Percentiles rank a stretch among this genome's conserved stretches.
Conservation (phyloP, 1,139 yeast genomes). For the Pichia inconspicua region DNA sequence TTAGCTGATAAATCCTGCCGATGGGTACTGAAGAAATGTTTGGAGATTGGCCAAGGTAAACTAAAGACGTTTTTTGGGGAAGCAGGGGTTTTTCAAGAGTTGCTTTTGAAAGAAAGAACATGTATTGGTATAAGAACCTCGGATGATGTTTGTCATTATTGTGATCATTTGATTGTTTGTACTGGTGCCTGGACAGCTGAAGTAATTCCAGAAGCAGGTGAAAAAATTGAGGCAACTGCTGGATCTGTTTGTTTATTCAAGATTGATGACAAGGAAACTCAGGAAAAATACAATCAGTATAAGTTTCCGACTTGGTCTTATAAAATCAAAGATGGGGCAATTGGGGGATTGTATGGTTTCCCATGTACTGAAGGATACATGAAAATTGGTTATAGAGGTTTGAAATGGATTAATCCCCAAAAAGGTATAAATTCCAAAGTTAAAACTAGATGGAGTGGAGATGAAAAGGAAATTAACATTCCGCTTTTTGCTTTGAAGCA, state of each 20-base stretch:
- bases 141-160: no score
- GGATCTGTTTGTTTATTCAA: slow-evolving; percentile 25
- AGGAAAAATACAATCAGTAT: slow-evolving; percentile 12
- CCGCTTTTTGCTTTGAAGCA: slow-evolving; percentile 17
- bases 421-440: slow-evolving; percentile 15
- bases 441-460: slow-evolving; percentile 18
- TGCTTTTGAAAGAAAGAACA: background rate
- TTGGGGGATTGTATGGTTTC: slow-evolving; percentile 25
- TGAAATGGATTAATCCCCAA: slow-evolving; percentile 21
- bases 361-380: slow-evolving; percentile 20
- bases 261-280: slow-evolving; percentile 10
- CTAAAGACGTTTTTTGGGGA: slow-evolving; percentile 19
- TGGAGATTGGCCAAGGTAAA: slow-evolving; percentile 10
- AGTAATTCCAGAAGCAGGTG: slow-evolving; percentile 30
- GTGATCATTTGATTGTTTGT: slow-evolving; percentile 24
- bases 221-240: slow-evolving; percentile 31
- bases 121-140: background rate
- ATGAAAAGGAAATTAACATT: slow-evolving; percentile 12
- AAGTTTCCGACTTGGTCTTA: slow-evolving; percentile 23
- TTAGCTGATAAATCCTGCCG: slow-evolving; percentile 30
- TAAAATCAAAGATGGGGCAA: slow-evolving; percentile 18
- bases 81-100: slow-evolving; percentile 4
- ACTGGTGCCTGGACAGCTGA: slow-evolving; percentile 37
- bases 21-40: slow-evolving; percentile 24
- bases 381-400: slow-evolving; percentile 21